Percentiles rank a stretch among this genome's conserved stretches.
Evolutionary conservation across 2,329 filamentous ascomycete species (phyloP).

Genomic region (Davidsoniella australis): DNA sequence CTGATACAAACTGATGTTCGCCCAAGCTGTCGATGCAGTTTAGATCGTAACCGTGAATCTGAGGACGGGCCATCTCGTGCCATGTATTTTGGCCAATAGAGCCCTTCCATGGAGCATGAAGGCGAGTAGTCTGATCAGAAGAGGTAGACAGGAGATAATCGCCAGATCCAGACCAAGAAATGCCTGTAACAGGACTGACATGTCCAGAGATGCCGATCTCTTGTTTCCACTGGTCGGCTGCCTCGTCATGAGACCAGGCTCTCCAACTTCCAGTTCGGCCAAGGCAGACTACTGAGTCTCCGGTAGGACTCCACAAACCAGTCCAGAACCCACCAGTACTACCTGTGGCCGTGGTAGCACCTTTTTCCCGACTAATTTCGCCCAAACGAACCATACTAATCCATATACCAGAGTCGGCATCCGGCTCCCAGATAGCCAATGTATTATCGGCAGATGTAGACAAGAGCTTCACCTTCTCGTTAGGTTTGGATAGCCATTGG

Average conservation of each 20-base stretch:
- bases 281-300: slow-evolving; percentile 58
- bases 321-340: slow-evolving; percentile 96
- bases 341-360: slow-evolving; percentile 87
- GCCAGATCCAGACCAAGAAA: slow-evolving; percentile 71
- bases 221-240: slow-evolving; percentile 56
- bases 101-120: slow-evolving; percentile 64
- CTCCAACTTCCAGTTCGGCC: slow-evolving; percentile 90
- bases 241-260: slow-evolving; percentile 51
- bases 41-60: slow-evolving; percentile 95
- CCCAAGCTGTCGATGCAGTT: slow-evolving; percentile 78
- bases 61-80: slow-evolving; percentile 90
- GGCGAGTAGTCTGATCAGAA: slow-evolving; percentile 78
- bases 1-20: slow-evolving; percentile 67
- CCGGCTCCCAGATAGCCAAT: slow-evolving; percentile 79
- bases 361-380: slow-evolving; percentile 87
- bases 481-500: slow-evolving; percentile 40
- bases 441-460: slow-evolving; percentile 93
- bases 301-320: slow-evolving; percentile 69
- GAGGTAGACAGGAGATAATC: slow-evolving; percentile 78
- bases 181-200: slow-evolving; percentile 60
- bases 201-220: slow-evolving; percentile 69
- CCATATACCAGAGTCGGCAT: slow-evolving; percentile 76
- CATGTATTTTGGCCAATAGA: slow-evolving; percentile 37
- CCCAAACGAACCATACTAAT: slow-evolving; percentile 70
- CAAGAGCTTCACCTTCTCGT: slow-evolving; percentile 50